Conservation (phyloP, 2,329 filamentous ascomycete species). For the Diplodia sapinea region DNA sequence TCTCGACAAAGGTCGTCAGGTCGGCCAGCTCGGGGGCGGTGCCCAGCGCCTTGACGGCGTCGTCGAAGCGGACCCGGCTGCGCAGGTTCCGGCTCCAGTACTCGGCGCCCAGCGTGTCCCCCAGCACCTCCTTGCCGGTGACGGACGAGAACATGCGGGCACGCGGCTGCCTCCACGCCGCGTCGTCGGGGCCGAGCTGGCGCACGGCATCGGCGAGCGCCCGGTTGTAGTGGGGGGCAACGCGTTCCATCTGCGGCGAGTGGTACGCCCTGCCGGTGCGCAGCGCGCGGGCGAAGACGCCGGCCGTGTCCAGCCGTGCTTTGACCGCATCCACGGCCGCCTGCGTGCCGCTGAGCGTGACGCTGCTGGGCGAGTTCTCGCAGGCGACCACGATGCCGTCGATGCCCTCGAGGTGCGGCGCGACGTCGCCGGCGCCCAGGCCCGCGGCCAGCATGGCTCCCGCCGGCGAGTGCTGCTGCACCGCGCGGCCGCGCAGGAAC, state of each 20-base stretch:
- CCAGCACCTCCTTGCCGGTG: not conserved
- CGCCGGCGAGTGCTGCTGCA: not conserved
- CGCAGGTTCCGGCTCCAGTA: constrained; percentile 30
- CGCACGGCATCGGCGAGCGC: constrained; percentile 1
- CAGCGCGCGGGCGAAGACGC: constrained; percentile 34
- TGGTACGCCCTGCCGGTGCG: constrained; percentile 35
- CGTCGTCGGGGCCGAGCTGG: not conserved
- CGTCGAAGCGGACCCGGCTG: constrained; percentile 31
- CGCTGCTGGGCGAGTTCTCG: constrained; percentile 31
- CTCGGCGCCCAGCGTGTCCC: not conserved
- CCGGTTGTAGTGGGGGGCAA: constrained; percentile 25
- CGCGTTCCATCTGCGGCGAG: constrained; percentile 32
- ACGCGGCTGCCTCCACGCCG: too few species aligned
- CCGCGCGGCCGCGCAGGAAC: constrained; percentile 28
- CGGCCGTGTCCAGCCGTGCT: constrained; percentile 8
- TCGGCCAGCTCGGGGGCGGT: not conserved
- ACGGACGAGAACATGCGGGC: constrained; percentile 19
- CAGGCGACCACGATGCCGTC: constrained; percentile 34
- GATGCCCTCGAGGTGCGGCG: constrained; percentile 23
- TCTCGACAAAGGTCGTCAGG: constrained; percentile 34
- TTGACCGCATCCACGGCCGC: not conserved
- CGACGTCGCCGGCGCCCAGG: constrained; percentile 27
- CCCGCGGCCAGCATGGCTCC: constrained; percentile 42
- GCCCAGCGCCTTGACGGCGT: constrained; percentile 31
- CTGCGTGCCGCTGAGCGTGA: constrained; percentile 11